These are phyloP conservation scores for Exophiala viscosa DNA, from an alignment of 2,329 filamentous ascomycete species.

Conservation along the genomic window DNA sequence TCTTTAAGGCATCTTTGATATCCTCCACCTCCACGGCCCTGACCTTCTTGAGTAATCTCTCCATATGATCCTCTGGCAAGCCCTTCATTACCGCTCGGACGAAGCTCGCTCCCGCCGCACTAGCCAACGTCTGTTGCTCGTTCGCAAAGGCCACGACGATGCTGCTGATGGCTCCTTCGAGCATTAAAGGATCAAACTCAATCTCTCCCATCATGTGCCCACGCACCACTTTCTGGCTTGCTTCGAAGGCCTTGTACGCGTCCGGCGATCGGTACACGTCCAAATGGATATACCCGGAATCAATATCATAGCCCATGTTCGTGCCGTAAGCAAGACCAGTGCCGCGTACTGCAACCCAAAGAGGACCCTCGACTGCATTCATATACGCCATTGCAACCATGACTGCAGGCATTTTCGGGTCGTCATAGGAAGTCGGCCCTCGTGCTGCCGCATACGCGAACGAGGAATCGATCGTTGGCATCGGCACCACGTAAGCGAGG, in stretches of 20 bases:
- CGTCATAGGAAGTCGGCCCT: conserved; percentile 70
- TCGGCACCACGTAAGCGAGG: conserved; percentile 75
- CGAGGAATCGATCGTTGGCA: conserved; percentile 88
- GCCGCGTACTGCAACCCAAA: conserved; percentile 90
- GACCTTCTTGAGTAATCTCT: conserved; percentile 71
- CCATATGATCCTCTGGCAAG: conserved; percentile 72
- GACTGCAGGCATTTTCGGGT: conserved; percentile 75
- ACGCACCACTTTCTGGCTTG: conserved; percentile 69
- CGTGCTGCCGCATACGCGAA: conserved; percentile 73
- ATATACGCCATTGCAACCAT: conserved; percentile 88
- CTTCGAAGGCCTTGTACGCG: conserved; percentile 77
- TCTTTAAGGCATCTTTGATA: conserved; percentile 68
- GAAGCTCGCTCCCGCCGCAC: conserved; percentile 79
- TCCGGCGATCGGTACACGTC: conserved; percentile 88
- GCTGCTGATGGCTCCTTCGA: conserved; percentile 85
- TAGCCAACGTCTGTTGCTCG: conserved; percentile 79
- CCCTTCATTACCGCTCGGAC: conserved; percentile 73
- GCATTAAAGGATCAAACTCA: conserved; percentile 71
- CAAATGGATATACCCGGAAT: conserved; percentile 77
- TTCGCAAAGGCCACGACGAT: conserved; percentile 85
- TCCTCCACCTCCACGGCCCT: conserved; percentile 71
- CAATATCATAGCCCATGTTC: conserved; percentile 71
- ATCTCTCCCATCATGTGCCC: conserved; percentile 69
- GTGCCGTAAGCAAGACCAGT: conserved; percentile 91
- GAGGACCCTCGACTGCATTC: conserved; percentile 85